These are phyloP conservation scores for Hanseniaspora lindneri DNA, from an alignment of 805 yeast genomes.

Conservation along the genomic window DNA sequence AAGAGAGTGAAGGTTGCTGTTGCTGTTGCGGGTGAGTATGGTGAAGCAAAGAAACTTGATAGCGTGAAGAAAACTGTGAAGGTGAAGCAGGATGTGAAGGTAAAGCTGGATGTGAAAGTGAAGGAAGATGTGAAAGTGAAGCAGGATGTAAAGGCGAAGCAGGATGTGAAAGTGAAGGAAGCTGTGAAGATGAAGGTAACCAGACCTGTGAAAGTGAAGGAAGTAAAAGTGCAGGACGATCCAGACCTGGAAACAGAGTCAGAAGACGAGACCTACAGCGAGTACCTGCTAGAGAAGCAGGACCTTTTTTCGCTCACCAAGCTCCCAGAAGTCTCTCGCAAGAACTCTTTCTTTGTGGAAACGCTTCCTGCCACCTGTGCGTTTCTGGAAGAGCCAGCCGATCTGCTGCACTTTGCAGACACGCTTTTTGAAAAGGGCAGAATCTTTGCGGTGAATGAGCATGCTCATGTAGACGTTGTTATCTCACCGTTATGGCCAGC, in stretches of 20 bases:
- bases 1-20: too few species aligned
- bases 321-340: not conserved
- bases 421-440: not conserved
- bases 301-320: not conserved
- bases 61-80: too few species aligned
- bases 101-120: too few species aligned
- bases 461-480: not conserved
- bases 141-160: not conserved
- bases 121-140: too few species aligned
- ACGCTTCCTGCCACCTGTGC: not conserved
- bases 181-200: not conserved
- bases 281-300: not conserved
- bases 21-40: too few species aligned
- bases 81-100: too few species aligned
- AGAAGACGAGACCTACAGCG: not conserved
- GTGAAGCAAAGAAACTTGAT: too few species aligned
- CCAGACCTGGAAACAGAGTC: not conserved
- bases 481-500: constrained; percentile 1
- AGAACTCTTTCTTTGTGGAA: not conserved
- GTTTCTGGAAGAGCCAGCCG: not conserved
- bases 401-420: constrained; percentile 1
- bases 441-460: too few species aligned
- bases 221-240: not conserved
- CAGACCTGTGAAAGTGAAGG: not conserved
- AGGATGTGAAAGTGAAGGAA: not conserved